Percentiles rank a stretch among this genome's conserved stretches.
These are phyloP conservation scores for Pseudogymnoascus verrucosus DNA, from an alignment of 2,329 filamentous ascomycete species.

Conservation along the genomic window DNA sequence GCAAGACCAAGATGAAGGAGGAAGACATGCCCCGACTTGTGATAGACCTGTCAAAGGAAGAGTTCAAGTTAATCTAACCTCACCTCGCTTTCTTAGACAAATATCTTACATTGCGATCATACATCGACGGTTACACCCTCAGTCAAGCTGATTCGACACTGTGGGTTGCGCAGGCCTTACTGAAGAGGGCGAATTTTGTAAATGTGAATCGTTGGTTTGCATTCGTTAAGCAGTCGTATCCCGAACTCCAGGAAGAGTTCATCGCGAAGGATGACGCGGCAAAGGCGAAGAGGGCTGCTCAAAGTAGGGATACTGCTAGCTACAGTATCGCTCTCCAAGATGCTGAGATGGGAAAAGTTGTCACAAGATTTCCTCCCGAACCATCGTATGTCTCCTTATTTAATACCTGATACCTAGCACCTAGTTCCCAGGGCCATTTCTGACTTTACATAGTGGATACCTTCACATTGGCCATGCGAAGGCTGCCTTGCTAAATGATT, in stretches of 20 bases:
- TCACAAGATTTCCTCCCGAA: conserved; percentile 88
- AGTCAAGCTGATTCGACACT: conserved; percentile 71
- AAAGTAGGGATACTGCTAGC: conserved; percentile 70
- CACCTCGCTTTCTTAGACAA: conserved; percentile 72
- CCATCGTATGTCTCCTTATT: conserved; percentile 58
- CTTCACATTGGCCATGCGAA: conserved; percentile 95
- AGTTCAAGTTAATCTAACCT: conserved; percentile 77
- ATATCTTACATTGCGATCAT: conserved; percentile 78
- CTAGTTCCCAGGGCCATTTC: neutral
- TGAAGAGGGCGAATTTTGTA: conserved; percentile 67
- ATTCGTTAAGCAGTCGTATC: conserved; percentile 74
- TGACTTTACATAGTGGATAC: conserved; percentile 49
- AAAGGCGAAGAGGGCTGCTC: conserved; percentile 59
- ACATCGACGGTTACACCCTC: conserved; percentile 72
- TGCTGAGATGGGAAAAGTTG: conserved; percentile 70
- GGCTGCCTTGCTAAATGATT: conserved; percentile 87
- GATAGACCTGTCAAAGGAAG: conserved; percentile 45
- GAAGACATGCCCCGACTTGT: conserved; percentile 47
- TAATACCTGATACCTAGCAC: neutral
- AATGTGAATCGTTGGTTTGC: conserved; percentile 83
- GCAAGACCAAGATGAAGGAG: conserved; percentile 42
- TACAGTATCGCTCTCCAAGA: conserved; percentile 84
- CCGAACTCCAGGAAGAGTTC: conserved; percentile 63
- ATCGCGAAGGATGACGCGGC: conserved; percentile 62
- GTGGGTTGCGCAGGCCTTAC: conserved; percentile 77